Conservation (phyloP, 2,329 filamentous ascomycete species). For the Colletotrichum scovillei region DNA sequence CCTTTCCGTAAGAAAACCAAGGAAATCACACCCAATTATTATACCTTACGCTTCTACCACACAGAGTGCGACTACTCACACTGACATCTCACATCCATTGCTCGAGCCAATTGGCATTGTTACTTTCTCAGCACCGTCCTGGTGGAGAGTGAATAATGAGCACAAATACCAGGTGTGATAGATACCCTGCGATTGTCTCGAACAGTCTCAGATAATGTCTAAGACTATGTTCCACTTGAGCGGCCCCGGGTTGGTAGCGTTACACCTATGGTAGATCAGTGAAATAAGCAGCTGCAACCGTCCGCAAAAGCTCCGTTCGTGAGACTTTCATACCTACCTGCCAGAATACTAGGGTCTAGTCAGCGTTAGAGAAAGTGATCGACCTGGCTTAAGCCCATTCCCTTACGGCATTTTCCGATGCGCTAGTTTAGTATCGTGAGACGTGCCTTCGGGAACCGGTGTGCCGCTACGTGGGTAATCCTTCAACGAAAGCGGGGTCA, state of each 20-base stretch:
- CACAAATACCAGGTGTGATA: not conserved
- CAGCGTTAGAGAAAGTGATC: not conserved
- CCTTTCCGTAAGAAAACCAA: no score
- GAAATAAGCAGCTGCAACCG: conserved; percentile 16
- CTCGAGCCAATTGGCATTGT: not conserved
- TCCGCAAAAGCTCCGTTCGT: conserved; percentile 3
- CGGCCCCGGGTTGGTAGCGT: not conserved
- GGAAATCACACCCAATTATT: not conserved
- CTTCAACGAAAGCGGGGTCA: not conserved
- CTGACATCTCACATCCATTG: not conserved
- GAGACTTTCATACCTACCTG: not conserved
- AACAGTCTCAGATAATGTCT: conserved; percentile 30
- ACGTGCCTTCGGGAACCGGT: not conserved
- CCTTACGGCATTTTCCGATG: not conserved
- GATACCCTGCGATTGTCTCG: not conserved
- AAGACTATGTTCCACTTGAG: not conserved
- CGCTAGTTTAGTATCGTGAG: not conserved
- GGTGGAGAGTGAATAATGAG: not conserved
- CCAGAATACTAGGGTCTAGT: not conserved
- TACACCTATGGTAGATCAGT: not conserved
- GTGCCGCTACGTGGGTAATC: not conserved
- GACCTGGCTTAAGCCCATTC: not conserved
- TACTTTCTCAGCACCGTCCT: not conserved
- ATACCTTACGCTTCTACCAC: not conserved
- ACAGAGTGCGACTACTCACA: not conserved